A percentile compares a stretch with the other conserved stretches of the same genome.
Evolutionary conservation across 495 filamentous ascomycete genomes (phyloP).

Genomic region (Tuber melanosporum): DNA sequence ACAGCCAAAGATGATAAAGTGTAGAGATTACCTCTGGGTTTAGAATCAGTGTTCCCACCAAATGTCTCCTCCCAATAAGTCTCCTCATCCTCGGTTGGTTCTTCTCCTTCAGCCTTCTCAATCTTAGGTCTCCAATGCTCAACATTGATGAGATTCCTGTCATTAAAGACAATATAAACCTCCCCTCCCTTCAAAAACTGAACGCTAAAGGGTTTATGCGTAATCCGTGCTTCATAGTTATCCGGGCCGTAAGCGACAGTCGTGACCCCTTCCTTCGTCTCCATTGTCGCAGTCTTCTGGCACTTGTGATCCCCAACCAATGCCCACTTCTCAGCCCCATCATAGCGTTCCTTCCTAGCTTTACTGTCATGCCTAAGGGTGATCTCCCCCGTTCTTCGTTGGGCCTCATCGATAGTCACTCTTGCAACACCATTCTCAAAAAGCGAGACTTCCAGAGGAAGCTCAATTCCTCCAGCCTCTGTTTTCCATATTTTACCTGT

Average conservation of each 20-base stretch:
- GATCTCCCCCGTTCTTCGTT: constrained; percentile 79
- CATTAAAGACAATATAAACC: constrained; percentile 82
- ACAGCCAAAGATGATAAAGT: not conserved
- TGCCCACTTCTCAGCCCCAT: constrained; percentile 80
- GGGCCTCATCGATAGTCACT: constrained; percentile 83
- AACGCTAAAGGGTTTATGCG: constrained; percentile 71
- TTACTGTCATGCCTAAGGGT: constrained; percentile 76
- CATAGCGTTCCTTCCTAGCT: constrained; percentile 84
- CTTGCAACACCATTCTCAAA: constrained; percentile 80
- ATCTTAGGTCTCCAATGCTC: constrained; percentile 93
- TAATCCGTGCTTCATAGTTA: constrained; percentile 68
- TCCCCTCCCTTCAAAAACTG: constrained; percentile 76
- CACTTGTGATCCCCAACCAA: constrained; percentile 70
- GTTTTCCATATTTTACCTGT: constrained; percentile 73
- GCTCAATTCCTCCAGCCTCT: constrained; percentile 56
- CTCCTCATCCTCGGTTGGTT: constrained; percentile 61
- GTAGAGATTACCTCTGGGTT: constrained; percentile 58
- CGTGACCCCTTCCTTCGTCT: constrained; percentile 55
- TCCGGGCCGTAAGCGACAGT: constrained; percentile 74
- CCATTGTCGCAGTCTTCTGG: constrained; percentile 46
- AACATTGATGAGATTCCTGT: constrained; percentile 76
- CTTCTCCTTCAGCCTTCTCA: constrained; percentile 54
- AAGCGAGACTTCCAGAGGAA: constrained; percentile 82
- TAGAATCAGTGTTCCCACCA: constrained; percentile 86
- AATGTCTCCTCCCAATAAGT: constrained; percentile 98